A percentile compares a stretch with the other conserved stretches of the same genome.
Evolutionary conservation across 2,329 filamentous ascomycete genomes (phyloP).

Genomic region (Fusarium sp.): DNA sequence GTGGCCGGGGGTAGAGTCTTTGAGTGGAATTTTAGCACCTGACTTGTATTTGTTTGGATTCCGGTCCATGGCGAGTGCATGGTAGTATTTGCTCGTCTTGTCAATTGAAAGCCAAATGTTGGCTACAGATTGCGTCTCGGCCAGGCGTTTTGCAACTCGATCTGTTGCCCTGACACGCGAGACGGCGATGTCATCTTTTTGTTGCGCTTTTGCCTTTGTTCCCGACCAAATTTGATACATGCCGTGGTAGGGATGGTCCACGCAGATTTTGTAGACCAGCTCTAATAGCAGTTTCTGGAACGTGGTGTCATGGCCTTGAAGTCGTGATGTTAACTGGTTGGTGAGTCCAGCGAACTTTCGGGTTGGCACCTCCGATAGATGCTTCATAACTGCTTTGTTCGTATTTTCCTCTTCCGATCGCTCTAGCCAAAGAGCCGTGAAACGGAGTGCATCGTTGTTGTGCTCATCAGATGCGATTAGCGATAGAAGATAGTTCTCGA

Average conservation of each 20-base stretch:
- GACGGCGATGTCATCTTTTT: conserved; percentile 78
- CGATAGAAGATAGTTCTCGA: conserved; percentile 93
- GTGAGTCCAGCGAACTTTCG: conserved; percentile 92
- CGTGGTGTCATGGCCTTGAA: conserved; percentile 74
- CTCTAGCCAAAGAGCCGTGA: conserved; percentile 94
- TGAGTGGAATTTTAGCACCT: conserved; percentile 72
- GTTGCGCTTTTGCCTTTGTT: conserved; percentile 74
- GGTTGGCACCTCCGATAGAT: conserved; percentile 81
- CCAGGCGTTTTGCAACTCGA: conserved; percentile 72
- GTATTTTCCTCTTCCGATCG: conserved; percentile 80
- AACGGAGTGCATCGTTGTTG: conserved; percentile 89
- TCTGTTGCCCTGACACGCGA: conserved; percentile 80
- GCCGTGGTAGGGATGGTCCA: conserved; percentile 94
- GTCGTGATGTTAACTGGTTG: conserved; percentile 95
- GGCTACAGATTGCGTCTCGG: conserved; percentile 61
- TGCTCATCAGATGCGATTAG: conserved; percentile 87
- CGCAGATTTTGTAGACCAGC: conserved; percentile 85
- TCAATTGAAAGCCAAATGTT: conserved; percentile 78
- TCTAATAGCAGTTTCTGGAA: conserved; percentile 83
- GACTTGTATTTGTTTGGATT: conserved; percentile 75
- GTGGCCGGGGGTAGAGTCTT: conserved; percentile 71
- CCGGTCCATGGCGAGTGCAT: conserved; percentile 72
- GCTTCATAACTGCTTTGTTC: conserved; percentile 78
- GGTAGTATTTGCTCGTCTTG: conserved; percentile 76
- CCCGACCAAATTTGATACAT: conserved; percentile 97